These are phyloP conservation scores for Stramenopiles sp. DNA, from an alignment of 352 stramenopile genomes.

Conservation along the genomic window DNA sequence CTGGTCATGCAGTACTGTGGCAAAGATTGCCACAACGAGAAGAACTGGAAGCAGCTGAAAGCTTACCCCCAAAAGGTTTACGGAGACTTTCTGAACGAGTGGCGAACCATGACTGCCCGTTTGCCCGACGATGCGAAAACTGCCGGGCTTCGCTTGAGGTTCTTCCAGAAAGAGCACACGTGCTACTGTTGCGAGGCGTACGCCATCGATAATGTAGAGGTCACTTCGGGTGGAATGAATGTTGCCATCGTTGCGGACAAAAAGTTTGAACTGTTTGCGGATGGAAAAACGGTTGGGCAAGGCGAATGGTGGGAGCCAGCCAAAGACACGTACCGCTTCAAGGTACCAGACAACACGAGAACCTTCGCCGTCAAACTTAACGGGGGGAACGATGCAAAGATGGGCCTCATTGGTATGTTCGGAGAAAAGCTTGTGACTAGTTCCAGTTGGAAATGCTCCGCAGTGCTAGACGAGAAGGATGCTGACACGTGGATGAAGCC, in stretches of 20 bases:
- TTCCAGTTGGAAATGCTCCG: background rate
- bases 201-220: background rate
- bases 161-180: background rate
- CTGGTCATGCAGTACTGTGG: background rate
- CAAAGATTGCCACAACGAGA: background rate
- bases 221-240: background rate
- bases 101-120: background rate
- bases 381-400: background rate
- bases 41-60: constrained; percentile 8
- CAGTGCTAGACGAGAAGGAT: background rate
- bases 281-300: background rate
- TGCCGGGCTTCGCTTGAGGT: background rate
- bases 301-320: constrained; percentile 5
- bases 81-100: background rate
- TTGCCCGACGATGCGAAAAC: constrained; percentile 1
- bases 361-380: constrained; percentile 1
- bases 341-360: background rate
- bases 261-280: constrained; percentile 10
- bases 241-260: background rate
- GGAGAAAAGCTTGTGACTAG: background rate
- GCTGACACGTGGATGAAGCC: background rate
- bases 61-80: background rate
- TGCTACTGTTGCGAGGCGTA: constrained; percentile 4
- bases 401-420: background rate
- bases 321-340: background rate